Base-by-base conservation (phyloP, 2,329 filamentous ascomycete genomes). In the Talaromyces amestolkiae region DNA sequence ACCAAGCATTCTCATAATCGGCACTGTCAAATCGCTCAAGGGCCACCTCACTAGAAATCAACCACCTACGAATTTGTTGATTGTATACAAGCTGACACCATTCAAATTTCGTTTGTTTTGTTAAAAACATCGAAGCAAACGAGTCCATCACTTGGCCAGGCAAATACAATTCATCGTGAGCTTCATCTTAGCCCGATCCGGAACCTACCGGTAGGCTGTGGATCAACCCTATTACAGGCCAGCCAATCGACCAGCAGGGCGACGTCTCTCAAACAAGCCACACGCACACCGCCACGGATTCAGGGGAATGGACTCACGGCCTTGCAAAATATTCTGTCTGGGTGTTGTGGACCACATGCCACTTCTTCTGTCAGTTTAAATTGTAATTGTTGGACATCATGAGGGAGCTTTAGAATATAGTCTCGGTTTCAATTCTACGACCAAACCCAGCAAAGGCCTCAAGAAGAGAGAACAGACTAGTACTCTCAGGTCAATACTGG, bases 121-220 rank as follows among this genome's bases (percentile, higher is more conserved):
- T 47, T 24, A 22, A 49, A 33, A 7, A n/a, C 9, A 27, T 10
- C 24, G 33, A 27, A 53, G 2, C 47, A 31, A 31, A 45, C 10
- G n/a, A 45, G 17, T 11, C 41, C 24, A 51, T n/a, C 15, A 24
- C 15, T n/a, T 31, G 27, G 27, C 27, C 43, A 45, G n/a, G 4
- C 13, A 37, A 45, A 6, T 31, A 5, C 24, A 54, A 35, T 22
- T 37, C 31, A 56, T 56, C 51, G 31, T 56, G 51, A 56, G 31
- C 51, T 56, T 56, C 51, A 56, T 56, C 10, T 56, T 56, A 56
- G 51, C 51, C 51, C 31, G 51, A 56, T 56, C 31, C 51, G 51
- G 51, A 56, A 35, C 3, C 11, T 37, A 37, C 51, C 51, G 51
- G 51, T 56, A 54, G 24, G 33, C 27, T 53, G 51, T 56, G 51